These are phyloP conservation scores for Pseudogymnoascus sp. DNA, from an alignment of 2,329 filamentous ascomycete species.

Conservation along the genomic window DNA sequence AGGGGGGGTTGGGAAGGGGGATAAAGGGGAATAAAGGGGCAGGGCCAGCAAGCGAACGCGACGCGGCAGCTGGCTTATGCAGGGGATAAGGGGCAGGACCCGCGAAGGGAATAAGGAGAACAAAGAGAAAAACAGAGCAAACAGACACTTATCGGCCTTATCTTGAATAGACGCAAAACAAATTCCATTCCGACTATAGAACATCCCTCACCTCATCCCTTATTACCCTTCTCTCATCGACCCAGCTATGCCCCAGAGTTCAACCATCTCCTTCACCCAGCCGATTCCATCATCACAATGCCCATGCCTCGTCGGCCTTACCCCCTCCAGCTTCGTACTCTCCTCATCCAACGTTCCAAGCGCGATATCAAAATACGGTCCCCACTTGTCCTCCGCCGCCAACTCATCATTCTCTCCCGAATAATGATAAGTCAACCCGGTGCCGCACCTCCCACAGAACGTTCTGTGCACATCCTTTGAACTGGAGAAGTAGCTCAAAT, in stretches of 20 bases:
- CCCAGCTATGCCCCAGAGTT: constrained; percentile 2
- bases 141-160: too few species aligned
- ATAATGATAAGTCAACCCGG: constrained; percentile 20
- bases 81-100: not conserved
- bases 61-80: not conserved
- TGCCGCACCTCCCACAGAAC: constrained; percentile 25
- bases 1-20: not conserved
- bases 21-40: not conserved
- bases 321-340: constrained; percentile 15
- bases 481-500: constrained; percentile 15
- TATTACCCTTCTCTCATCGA: not conserved
- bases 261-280: constrained; percentile 20
- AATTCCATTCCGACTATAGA: not conserved
- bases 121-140: not conserved
- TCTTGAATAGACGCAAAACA: not conserved
- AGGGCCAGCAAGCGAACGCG: not conserved
- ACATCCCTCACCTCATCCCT: not conserved
- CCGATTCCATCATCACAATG: constrained; percentile 20
- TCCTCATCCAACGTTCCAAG: constrained; percentile 22
- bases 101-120: not conserved
- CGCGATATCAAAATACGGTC: constrained; percentile 18
- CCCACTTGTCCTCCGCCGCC: not conserved
- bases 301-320: constrained; percentile 17
- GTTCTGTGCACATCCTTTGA: constrained; percentile 19
- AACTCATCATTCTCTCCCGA: constrained; percentile 12